Evolutionary conservation across 495 filamentous ascomycete genomes (phyloP).

Genomic region (Penicillium waksmanii): DNA sequence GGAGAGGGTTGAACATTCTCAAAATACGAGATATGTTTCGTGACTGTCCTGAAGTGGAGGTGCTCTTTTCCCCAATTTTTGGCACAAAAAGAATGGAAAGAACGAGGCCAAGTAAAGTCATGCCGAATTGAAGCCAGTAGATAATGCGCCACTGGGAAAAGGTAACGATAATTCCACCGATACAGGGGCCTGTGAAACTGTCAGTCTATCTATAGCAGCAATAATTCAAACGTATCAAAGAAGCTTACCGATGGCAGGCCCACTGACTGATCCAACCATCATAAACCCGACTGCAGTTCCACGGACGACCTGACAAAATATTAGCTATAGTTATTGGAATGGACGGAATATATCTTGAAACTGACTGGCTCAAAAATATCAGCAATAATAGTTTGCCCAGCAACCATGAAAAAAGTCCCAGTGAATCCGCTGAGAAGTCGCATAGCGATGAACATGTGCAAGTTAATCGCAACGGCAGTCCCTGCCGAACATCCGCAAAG

Average conservation of each 20-base stretch:
- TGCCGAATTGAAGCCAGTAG: conserved; percentile 61
- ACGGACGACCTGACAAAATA: conserved; percentile 45
- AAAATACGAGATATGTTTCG: conserved; percentile 20
- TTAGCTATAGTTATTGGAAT: conserved; percentile 12
- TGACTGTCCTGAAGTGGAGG: background rate
- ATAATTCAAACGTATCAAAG: background rate
- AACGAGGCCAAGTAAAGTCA: conserved; percentile 46
- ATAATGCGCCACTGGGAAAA: conserved; percentile 59
- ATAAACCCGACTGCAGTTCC: conserved; percentile 61
- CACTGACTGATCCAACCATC: conserved; percentile 56
- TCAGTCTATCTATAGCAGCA: conserved; percentile 2
- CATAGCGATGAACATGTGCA: conserved; percentile 47
- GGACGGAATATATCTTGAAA: background rate
- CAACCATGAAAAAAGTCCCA: conserved; percentile 52
- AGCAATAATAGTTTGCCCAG: conserved; percentile 50
- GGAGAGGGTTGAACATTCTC: conserved; percentile 43
- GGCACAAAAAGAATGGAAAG: conserved; percentile 47
- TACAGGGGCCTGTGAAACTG: conserved; percentile 41
- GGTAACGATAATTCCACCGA: conserved; percentile 59
- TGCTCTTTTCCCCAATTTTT: conserved; percentile 28
- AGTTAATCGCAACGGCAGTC: conserved; percentile 35
- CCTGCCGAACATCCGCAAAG: conserved; percentile 42
- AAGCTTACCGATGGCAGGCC: conserved; percentile 57
- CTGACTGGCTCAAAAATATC: conserved; percentile 52
- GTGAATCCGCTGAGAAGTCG: conserved; percentile 45